A percentile compares a stretch with the other conserved stretches of the same genome.
These are phyloP conservation scores for Arachnomyces sp. DNA, from an alignment of 2,329 filamentous ascomycete genomes.

Conservation along the genomic window DNA sequence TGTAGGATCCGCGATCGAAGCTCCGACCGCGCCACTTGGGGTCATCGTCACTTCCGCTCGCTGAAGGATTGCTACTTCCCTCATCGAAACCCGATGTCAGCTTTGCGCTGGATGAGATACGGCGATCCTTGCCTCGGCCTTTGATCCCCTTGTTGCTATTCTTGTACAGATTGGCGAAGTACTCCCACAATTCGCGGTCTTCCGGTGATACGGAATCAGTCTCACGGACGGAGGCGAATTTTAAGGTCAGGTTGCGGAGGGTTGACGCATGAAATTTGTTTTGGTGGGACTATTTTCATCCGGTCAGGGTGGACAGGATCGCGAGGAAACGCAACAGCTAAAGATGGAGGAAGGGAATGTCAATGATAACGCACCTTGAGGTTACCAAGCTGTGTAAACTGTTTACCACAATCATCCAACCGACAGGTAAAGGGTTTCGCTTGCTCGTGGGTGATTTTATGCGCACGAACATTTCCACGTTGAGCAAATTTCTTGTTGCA, in stretches of 20 bases:
- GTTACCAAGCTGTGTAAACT: constrained; percentile 85
- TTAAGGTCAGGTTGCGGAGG: constrained; percentile 59
- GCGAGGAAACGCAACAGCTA: constrained; percentile 2
- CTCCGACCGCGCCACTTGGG: constrained; percentile 1
- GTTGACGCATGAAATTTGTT: constrained; percentile 86
- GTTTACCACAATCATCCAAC: constrained; percentile 76
- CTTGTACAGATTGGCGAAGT: constrained; percentile 85
- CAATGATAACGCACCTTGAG: constrained; percentile 58
- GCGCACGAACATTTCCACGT: constrained; percentile 74
- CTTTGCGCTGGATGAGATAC: constrained; percentile 28
- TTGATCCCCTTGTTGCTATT: constrained; percentile 99
- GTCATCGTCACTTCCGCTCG: constrained; percentile 7
- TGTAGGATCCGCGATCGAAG: constrained; percentile 7
- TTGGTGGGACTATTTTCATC: constrained; percentile 62
- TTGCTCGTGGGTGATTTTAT: constrained; percentile 71
- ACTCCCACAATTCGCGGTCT: constrained; percentile 73
- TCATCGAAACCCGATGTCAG: constrained; percentile 3
- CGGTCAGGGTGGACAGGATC: constrained; percentile 8
- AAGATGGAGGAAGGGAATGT: constrained; percentile 3
- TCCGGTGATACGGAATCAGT: constrained; percentile 57
- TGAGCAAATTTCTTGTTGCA: constrained; percentile 81
- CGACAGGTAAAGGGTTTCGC: constrained; percentile 74
- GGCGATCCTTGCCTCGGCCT: constrained; percentile 76
- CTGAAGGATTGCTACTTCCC: constrained; percentile 4
- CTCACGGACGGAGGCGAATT: constrained; percentile 59